Evolutionary conservation across 2,329 filamentous ascomycete species (phyloP).

Genomic region (Diaporthe nobilis): DNA sequence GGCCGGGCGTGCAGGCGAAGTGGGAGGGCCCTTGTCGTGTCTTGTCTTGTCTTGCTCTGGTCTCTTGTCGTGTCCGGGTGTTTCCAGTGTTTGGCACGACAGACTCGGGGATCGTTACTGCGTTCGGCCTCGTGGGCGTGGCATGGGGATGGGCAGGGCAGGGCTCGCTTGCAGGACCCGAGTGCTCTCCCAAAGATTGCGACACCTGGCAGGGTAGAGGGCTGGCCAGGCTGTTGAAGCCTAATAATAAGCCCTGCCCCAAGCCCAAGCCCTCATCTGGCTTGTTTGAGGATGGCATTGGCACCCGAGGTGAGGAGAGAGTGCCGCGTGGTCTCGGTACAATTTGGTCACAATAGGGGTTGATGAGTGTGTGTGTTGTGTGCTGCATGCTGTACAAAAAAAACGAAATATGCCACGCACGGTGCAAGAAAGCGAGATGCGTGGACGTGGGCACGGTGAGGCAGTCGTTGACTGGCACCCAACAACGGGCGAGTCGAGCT

Average conservation of each 20-base stretch:
- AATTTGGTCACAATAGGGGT: slow-evolving; percentile 5
- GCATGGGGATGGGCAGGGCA: neutral
- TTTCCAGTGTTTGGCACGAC: slow-evolving; percentile 13
- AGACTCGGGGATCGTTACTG: slow-evolving; percentile 16
- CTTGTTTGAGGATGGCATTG: neutral
- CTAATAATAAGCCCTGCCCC: slow-evolving; percentile 6
- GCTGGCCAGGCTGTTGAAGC: slow-evolving; percentile 17
- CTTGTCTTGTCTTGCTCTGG: slow-evolving; percentile 13
- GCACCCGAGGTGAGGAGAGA: slow-evolving; percentile 5
- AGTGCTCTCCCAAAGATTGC: slow-evolving; percentile 22
- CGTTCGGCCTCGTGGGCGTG: slow-evolving; percentile 2
- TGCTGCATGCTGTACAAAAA: neutral
- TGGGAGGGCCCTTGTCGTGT: slow-evolving; percentile 9
- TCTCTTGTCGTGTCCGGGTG: slow-evolving; percentile 13
- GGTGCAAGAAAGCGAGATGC: neutral
- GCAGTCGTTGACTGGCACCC: neutral
- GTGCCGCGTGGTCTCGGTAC: neutral
- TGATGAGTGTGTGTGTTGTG: neutral
- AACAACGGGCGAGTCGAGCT: slow-evolving; percentile 11
- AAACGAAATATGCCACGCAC: neutral
- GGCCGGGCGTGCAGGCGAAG: slow-evolving; percentile 4
- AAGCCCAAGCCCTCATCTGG: neutral
- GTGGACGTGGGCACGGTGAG: slow-evolving; percentile 4
- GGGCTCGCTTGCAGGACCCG: slow-evolving; percentile 23
- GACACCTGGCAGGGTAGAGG: neutral